Base-by-base conservation (phyloP, 768 basidiomycete genomes). In the Naganishia antarctica region DNA sequence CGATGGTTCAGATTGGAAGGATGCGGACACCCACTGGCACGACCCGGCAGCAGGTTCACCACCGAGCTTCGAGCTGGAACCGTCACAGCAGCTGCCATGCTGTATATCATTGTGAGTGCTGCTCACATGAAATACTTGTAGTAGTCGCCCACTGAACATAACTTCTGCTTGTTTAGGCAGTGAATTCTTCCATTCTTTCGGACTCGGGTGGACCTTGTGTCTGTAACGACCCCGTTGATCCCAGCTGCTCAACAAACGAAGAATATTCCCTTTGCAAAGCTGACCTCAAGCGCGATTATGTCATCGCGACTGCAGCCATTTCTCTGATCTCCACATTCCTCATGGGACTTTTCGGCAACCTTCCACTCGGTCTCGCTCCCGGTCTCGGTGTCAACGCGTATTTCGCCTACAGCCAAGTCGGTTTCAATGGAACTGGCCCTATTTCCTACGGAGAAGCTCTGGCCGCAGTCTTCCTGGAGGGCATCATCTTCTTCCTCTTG, bases 341-440 rank as follows among this genome's bases (percentile, higher is more conserved):
- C 65, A 90, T 92, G 89, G 90, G 90, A 48, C 78, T 86, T 15
- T 75, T 90, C 25, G 90, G 88, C 41, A 92, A 92, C 73, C 80
- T 92, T n/a, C 90, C 90, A 1, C 84, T 92, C n/a, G 89, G 71
- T 31, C 83, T 91, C 77, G 90, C 90, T 1, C 90, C 90, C 23
- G 90, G 90, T 64, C 81, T 92, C 65, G 90, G 90, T 60, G 78
- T 90, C 26, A 89, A 66, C 57, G 74, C 74, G n/a, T 71, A 90
- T 87, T 91, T 92, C 78, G 82, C 90, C 3, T 92, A 90, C 77
- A 90, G 88, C 18, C 85, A 91, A 15, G 90, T 92, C 26, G 90
- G 90, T 13, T 87, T 86, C 79, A 86, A 90, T 70, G 71, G 90
- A 2, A 82, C 82, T 50, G 81, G 82, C 8, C 81, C 83, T 58